phyloP scores from a whole-genome alignment of 1,284 basidiomycete species.

The Ustanciosporium gigantosporum region DNA sequence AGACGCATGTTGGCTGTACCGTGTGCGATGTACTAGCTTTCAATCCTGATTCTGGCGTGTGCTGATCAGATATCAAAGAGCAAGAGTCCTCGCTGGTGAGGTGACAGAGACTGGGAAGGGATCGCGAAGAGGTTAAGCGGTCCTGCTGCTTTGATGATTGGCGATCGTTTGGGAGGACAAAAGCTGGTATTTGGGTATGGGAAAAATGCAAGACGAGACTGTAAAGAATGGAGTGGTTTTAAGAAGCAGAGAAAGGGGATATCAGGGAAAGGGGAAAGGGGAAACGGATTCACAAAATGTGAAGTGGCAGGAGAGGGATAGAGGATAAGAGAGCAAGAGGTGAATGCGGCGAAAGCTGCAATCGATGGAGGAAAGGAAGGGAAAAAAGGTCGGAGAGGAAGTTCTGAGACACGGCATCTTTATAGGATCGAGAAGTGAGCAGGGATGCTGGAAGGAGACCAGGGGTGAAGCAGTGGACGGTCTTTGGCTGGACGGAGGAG shows the following conservation, averaged over 20 bases:
- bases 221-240: not conserved
- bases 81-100: not conserved
- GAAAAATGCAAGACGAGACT: not conserved
- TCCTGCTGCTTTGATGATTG: too few species aligned
- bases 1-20: constrained; percentile 18
- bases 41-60: not conserved
- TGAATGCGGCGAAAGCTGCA: constrained; percentile 19
- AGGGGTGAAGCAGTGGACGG: not conserved
- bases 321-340: constrained; percentile 1
- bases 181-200: not conserved
- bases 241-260: not conserved
- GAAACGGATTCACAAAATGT: not conserved
- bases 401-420: constrained; percentile 6
- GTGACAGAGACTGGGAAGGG: not conserved
- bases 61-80: not conserved
- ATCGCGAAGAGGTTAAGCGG: too few species aligned
- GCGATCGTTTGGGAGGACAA: not conserved
- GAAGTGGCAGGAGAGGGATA: constrained; percentile 5
- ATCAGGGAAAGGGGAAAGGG: not conserved
- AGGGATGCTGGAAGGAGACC: not conserved
- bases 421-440: constrained; percentile 11
- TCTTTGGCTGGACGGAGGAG: too few species aligned
- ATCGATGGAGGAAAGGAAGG: constrained; percentile 22
- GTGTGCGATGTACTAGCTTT: constrained; percentile 1
- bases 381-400: constrained; percentile 7